phyloP scores from a whole-genome alignment of 371 early-diverging fungal species.

The Mucor velutinosus region DNA sequence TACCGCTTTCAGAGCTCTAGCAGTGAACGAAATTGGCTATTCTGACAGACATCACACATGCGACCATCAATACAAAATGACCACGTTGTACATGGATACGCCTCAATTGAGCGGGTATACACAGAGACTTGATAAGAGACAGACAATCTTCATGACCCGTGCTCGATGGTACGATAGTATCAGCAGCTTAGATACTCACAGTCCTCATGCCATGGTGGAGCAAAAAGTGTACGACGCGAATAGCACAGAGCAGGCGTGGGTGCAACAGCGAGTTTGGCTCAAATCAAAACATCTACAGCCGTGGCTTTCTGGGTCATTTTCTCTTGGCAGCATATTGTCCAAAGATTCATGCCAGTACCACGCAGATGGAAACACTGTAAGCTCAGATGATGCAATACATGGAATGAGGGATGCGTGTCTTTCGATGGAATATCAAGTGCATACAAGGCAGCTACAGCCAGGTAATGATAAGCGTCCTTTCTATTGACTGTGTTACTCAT shows the following conservation, averaged over 20 bases:
- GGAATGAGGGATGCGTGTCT: conserved; percentile 5
- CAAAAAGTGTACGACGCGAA: conserved; percentile 8
- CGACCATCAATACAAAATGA: neutral
- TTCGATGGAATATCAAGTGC: conserved; percentile 1
- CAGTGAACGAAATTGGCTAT: conserved; percentile 11
- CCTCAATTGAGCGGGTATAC: conserved; percentile 12
- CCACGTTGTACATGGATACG: conserved; percentile 20
- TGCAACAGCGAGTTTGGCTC: conserved; percentile 20
- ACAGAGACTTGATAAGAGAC: neutral
- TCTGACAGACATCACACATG: neutral
- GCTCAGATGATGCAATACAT: neutral
- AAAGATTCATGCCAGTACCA: conserved; percentile 13
- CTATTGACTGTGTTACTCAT: neutral
- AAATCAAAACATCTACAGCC: conserved; percentile 11
- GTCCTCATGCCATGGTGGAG: conserved; percentile 3
- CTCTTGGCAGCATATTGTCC: neutral
- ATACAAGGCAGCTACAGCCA: conserved; percentile 7
- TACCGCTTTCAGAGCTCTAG: neutral
- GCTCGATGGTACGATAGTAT: conserved; percentile 4
- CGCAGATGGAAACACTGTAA: neutral
- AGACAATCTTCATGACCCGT: conserved; percentile 3
- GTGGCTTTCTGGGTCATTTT: conserved; percentile 14
- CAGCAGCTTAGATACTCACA: neutral
- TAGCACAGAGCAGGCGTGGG: neutral
- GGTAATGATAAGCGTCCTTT: conserved; percentile 7